phyloP scores from a whole-genome alignment of 805 yeast species.

The Wickerhamiella spandovensis region DNA sequence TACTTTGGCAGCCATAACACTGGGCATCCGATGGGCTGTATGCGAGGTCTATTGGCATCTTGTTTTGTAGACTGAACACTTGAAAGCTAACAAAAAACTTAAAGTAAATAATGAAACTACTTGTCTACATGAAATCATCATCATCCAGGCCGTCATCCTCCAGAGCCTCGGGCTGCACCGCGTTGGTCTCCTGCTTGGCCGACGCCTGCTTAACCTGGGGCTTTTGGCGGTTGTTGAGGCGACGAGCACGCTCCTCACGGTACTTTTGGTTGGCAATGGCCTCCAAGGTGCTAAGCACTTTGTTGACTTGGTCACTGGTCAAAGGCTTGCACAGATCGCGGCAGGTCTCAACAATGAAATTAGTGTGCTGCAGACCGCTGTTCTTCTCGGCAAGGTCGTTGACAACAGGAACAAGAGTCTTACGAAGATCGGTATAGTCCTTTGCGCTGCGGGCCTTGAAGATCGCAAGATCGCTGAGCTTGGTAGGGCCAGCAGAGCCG shows the following conservation, averaged over 20 bases:
- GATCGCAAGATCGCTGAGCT: slow-evolving; percentile 37
- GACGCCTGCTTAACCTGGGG: slow-evolving; percentile 66
- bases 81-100: too few relatives aligned
- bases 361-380: slow-evolving; percentile 54
- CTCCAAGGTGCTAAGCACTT: slow-evolving; percentile 71
- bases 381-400: slow-evolving; percentile 42
- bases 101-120: too few relatives aligned
- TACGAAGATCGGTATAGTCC: slow-evolving; percentile 68
- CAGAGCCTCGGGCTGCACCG: slow-evolving; percentile 38
- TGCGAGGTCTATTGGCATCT: not conserved
- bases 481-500: slow-evolving; percentile 23
- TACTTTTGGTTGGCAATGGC: slow-evolving; percentile 75
- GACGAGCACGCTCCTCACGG: slow-evolving; percentile 77
- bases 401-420: slow-evolving; percentile 51
- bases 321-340: slow-evolving; percentile 77
- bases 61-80: not conserved
- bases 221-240: slow-evolving; percentile 86
- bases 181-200: slow-evolving; percentile 41
- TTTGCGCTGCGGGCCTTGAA: slow-evolving; percentile 70
- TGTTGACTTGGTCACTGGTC: slow-evolving; percentile 67
- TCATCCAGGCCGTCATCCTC: slow-evolving; percentile 28
- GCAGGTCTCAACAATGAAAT: slow-evolving; percentile 70
- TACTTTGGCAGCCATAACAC: slow-evolving; percentile 8
- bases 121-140: slow-evolving; percentile 30
- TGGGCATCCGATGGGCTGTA: not conserved